Conservation (phyloP, 1,284 basidiomycete species). For the Ustilago sp. region DNA sequence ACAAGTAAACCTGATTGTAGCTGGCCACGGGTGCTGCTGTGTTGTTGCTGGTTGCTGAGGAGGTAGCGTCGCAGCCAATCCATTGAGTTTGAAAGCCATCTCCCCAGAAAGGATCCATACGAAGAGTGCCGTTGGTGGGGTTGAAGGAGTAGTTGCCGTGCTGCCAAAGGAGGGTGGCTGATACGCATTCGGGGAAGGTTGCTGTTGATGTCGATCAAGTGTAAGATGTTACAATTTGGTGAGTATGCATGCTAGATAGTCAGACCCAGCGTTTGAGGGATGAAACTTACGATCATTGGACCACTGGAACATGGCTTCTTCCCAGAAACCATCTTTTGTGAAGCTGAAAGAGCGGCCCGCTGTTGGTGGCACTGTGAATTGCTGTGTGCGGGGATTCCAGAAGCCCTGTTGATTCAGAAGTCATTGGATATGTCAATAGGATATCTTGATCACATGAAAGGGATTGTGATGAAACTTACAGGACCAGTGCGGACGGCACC, state of each 20-base stretch:
- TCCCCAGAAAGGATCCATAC: constrained; percentile 34
- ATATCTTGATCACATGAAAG: neutral
- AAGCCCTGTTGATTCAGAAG: constrained; percentile 16
- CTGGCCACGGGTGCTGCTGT: constrained; percentile 28
- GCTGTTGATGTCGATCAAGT: constrained; percentile 5
- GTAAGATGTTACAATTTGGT: neutral
- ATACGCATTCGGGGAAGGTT: constrained; percentile 26
- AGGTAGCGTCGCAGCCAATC: constrained; percentile 30
- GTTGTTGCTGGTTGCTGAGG: constrained; percentile 29
- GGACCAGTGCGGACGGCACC: constrained; percentile 60
- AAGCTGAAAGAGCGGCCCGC: constrained; percentile 32
- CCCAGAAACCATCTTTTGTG: constrained; percentile 34
- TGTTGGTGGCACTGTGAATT: constrained; percentile 24
- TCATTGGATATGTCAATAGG: neutral
- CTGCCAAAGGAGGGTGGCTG: constrained; percentile 28
- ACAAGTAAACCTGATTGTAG: constrained; percentile 33
- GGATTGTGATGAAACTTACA: constrained; percentile 25
- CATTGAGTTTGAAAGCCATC: constrained; percentile 37
- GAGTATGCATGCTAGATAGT: neutral
- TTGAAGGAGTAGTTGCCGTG: constrained; percentile 34
- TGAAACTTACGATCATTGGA: constrained; percentile 21
- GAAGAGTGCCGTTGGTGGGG: constrained; percentile 31
- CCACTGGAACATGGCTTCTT: constrained; percentile 25
- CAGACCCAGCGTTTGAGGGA: neutral
- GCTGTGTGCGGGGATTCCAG: constrained; percentile 33